Evolutionary conservation across 305 asterid species (phyloP).

Genomic region (Solanum hybrid): DNA sequence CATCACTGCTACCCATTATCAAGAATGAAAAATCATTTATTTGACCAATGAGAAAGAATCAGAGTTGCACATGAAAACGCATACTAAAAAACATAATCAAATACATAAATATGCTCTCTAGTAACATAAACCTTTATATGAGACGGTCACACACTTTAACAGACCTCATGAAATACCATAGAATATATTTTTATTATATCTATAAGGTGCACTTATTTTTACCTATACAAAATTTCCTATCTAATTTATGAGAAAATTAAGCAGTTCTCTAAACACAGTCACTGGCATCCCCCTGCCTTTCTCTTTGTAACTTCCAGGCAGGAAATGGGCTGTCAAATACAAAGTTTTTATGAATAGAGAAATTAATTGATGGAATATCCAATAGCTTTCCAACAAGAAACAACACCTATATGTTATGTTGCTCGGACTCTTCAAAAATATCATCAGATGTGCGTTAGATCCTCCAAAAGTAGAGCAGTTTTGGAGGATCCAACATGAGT

Average conservation of each 20-base stretch:
- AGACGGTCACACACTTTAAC: background rate
- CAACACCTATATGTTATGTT: background rate
- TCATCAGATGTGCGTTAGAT: background rate
- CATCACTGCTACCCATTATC: background rate
- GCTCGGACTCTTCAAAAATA: background rate
- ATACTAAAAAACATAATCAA: background rate
- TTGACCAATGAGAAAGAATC: background rate
- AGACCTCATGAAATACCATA: background rate
- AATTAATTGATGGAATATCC: background rate
- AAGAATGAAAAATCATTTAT: background rate
- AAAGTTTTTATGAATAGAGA: background rate
- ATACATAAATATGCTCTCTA: background rate
- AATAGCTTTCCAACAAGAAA: background rate
- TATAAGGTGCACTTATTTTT: background rate
- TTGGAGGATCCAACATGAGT: background rate
- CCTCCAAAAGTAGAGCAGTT: background rate
- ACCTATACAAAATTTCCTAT: background rate
- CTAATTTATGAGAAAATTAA: background rate
- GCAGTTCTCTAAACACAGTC: background rate
- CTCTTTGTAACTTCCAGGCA: background rate
- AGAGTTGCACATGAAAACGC: background rate
- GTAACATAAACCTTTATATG: background rate
- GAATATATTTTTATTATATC: background rate
- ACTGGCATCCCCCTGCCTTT: background rate
- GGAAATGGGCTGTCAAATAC: background rate